Conservation (phyloP, 1,139 yeast genomes). For the Hansenula sp. region DNA sequence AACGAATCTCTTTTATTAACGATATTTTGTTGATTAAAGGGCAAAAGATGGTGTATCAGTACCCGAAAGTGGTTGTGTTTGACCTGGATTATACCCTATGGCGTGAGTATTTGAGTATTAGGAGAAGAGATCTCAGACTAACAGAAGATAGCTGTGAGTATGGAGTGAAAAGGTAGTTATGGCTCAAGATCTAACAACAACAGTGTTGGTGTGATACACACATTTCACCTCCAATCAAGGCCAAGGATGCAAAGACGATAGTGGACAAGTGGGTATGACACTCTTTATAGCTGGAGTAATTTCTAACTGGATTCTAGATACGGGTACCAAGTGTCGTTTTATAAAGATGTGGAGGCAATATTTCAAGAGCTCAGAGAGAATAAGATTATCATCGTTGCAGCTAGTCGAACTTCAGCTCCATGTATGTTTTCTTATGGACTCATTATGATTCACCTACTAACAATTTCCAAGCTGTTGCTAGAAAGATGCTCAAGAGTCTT, state of each 20-base stretch:
- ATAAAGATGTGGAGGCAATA: slow-evolving; percentile 56
- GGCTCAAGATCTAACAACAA: slow-evolving; percentile 14
- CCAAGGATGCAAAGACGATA: slow-evolving; percentile 15
- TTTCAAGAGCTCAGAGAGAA: slow-evolving; percentile 38
- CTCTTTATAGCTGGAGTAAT: neutral
- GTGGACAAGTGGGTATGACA: slow-evolving; percentile 22
- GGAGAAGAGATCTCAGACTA: slow-evolving; percentile 19
- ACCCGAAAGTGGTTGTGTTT: slow-evolving; percentile 63
- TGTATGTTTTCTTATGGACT: neutral
- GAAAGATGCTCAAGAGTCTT: slow-evolving; percentile 44
- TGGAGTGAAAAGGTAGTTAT: no score
- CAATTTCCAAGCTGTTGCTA: slow-evolving; percentile 37
- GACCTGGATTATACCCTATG: slow-evolving; percentile 76
- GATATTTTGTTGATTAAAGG: neutral
- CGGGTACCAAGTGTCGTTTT: slow-evolving; percentile 49
- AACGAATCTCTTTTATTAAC: neutral
- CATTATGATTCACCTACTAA: neutral
- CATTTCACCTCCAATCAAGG: slow-evolving; percentile 47
- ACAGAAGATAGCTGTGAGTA: slow-evolving; percentile 12
- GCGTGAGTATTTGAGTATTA: slow-evolving; percentile 44
- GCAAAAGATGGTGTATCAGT: slow-evolving; percentile 10
- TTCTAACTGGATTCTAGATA: slow-evolving; percentile 31
- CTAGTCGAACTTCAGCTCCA: slow-evolving; percentile 64
- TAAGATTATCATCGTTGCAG: slow-evolving; percentile 50
- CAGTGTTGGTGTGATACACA: slow-evolving; percentile 65